Conservation (phyloP, 2,329 filamentous ascomycete species). For the Sporothrix humicola region DNA sequence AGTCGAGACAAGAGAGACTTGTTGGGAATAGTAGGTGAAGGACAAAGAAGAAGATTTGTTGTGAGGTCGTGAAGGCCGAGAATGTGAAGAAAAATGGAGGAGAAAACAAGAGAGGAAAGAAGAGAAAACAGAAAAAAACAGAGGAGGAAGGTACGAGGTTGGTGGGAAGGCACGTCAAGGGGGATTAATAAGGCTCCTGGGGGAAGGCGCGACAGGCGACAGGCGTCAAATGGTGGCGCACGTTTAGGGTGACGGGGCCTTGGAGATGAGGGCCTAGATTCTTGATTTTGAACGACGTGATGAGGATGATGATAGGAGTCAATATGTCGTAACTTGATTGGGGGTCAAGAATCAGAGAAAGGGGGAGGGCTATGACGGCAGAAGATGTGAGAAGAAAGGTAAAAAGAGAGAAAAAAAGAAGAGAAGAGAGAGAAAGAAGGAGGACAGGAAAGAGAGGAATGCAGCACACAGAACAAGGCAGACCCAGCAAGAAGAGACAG, state of each 20-base stretch:
- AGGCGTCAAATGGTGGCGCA: background rate
- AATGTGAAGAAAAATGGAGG: background rate
- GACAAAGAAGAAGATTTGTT: background rate
- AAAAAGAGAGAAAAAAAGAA: background rate
- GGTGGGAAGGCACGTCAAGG: background rate
- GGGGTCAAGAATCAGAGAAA: background rate
- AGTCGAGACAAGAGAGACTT: background rate
- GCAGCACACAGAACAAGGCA: background rate
- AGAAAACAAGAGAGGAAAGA: background rate
- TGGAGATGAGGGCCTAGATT: conserved; percentile 23
- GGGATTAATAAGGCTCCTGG: conserved; percentile 28
- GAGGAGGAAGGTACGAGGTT: background rate
- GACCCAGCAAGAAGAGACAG: background rate
- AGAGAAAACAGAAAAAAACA: background rate
- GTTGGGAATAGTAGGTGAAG: background rate
- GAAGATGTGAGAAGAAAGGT: background rate
- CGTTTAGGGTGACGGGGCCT: background rate
- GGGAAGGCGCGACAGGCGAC: conserved; percentile 6
- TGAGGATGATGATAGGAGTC: conserved; percentile 1
- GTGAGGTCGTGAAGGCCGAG: background rate
- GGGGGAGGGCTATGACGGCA: conserved; percentile 10
- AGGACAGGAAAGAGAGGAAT: background rate
- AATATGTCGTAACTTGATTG: conserved; percentile 26
- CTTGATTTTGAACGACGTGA: conserved; percentile 25
- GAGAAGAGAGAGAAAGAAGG: background rate